Evolutionary conservation across 768 basidiomycete genomes (phyloP), one percentile per base, ranked within the genome.

Genomic region (Agaricus blazei): DNA sequence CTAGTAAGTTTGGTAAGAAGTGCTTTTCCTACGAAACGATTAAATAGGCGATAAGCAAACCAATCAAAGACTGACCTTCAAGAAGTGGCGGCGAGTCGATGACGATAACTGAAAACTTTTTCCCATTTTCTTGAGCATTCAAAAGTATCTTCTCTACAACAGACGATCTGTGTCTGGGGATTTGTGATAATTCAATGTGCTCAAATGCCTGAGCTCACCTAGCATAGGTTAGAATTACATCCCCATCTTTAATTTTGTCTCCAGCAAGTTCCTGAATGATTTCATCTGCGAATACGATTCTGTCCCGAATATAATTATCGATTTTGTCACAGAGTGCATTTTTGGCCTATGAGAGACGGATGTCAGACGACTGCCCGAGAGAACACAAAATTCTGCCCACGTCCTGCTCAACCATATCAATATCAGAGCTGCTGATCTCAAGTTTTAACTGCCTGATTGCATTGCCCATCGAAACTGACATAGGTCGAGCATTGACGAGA

Each of bases 391-490:
- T 24, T 58, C 52, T 3, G 51, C 68, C 61, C 64, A 96, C 96
- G 72, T 98, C 93, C 65, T 96, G 91, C 70, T 98, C 94, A 4
- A 93, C 87, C 68, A 93, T 77, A 73, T 99, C 96, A 48, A 93
- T 93, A 62, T 94, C 91, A 41, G 93, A 83, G 40, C 81, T 82
- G 64, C 92, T 94, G 65, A 99, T 97, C 64, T 98, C 93, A 54
- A 96, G 76, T 74, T 99, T 99, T 62, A 99, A 76, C 68, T 95
- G 89, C 57, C 94, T 82, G 62, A 93, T 92, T 0, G 94, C 92
- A 65, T 94, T 96, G 0, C 94, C 93, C 90, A 95, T 93, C 26
- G 92, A 90, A 23, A 93, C 85, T 15, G 91, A 89, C 88, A 95
- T 89, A 0, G 93, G 90, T 48, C 94, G 80, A 19, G 92, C 90